Evolutionary conservation across 139 green algal genomes (phyloP).

Genomic region (Asterochloris sp.): DNA sequence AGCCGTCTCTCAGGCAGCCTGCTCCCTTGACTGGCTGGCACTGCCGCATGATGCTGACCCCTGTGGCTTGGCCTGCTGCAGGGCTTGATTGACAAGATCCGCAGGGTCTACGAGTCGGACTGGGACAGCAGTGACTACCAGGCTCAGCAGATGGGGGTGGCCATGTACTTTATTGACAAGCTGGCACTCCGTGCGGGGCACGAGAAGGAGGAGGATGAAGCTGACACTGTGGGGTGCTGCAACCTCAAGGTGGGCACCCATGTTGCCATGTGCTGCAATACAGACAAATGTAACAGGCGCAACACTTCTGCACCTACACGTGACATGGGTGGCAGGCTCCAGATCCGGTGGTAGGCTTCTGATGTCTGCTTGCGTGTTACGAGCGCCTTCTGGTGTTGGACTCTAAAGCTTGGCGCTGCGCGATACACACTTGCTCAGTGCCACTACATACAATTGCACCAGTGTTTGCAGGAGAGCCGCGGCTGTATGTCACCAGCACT

Average conservation of each 20-base stretch:
- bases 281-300: no score
- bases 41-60: no score
- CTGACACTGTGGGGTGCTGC: constrained; percentile 98
- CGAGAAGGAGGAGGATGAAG: constrained; percentile 98
- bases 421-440: no score
- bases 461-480: background rate
- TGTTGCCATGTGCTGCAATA: background rate
- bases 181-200: constrained; percentile 97
- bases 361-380: no score
- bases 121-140: constrained; percentile 50
- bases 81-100: constrained; percentile 20
- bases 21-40: no score
- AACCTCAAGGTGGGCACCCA: constrained; percentile 80
- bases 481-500: background rate
- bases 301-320: no score
- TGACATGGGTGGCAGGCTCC: no score
- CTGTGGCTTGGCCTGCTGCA: background rate
- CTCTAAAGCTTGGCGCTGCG: no score
- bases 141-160: constrained; percentile 86
- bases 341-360: no score
- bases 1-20: no score
- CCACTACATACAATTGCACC: no score
- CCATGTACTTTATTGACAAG: constrained; percentile 98
- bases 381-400: no score
- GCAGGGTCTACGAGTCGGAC: constrained; percentile 34